These are phyloP conservation scores for Paraphaeosphaeria minitans DNA, from an alignment of 2,329 filamentous ascomycete species.

Conservation along the genomic window DNA sequence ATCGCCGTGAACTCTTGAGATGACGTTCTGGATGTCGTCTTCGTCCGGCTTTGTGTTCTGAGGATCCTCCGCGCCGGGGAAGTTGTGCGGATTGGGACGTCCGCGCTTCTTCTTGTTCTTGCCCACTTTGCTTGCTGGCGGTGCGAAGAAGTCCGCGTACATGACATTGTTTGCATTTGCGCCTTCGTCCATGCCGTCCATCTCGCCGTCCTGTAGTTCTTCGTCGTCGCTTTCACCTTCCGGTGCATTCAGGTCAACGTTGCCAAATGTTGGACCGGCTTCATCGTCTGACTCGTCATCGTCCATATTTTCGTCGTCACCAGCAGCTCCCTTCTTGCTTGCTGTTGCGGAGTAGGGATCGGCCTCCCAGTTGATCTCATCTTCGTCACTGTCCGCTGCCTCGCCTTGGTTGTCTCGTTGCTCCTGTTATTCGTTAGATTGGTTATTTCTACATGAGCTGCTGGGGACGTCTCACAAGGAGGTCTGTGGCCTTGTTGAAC, in stretches of 20 bases:
- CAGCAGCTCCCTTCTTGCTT: slow-evolving; percentile 36
- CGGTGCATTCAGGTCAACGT: slow-evolving; percentile 74
- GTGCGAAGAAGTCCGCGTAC: slow-evolving; percentile 93
- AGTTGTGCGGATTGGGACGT: slow-evolving; percentile 61
- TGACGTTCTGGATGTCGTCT: slow-evolving; percentile 78
- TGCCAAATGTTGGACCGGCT: slow-evolving; percentile 80
- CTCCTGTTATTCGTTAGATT: slow-evolving; percentile 54
- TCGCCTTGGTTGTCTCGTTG: slow-evolving; percentile 81
- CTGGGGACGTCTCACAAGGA: slow-evolving; percentile 54
- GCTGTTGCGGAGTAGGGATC: slow-evolving; percentile 65
- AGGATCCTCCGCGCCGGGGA: slow-evolving; percentile 40
- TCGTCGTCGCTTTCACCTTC: slow-evolving; percentile 73
- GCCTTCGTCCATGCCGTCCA: slow-evolving; percentile 58
- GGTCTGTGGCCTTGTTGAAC: slow-evolving; percentile 93
- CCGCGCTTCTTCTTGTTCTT: slow-evolving; percentile 63
- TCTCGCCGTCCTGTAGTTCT: slow-evolving; percentile 61
- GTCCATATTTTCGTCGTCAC: slow-evolving; percentile 48
- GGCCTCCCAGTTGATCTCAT: slow-evolving; percentile 84
- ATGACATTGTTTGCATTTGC: slow-evolving; percentile 85
- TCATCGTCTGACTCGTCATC: slow-evolving; percentile 71
- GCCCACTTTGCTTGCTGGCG: slow-evolving; percentile 73
- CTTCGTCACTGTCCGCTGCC: slow-evolving; percentile 73
- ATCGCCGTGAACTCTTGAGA: slow-evolving; percentile 85
- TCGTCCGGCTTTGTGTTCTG: slow-evolving; percentile 53
- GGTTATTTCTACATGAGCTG: too few species aligned